These are phyloP conservation scores for Cladosporium sp. DNA, from an alignment of 2,329 filamentous ascomycete genomes.

Conservation along the genomic window DNA sequence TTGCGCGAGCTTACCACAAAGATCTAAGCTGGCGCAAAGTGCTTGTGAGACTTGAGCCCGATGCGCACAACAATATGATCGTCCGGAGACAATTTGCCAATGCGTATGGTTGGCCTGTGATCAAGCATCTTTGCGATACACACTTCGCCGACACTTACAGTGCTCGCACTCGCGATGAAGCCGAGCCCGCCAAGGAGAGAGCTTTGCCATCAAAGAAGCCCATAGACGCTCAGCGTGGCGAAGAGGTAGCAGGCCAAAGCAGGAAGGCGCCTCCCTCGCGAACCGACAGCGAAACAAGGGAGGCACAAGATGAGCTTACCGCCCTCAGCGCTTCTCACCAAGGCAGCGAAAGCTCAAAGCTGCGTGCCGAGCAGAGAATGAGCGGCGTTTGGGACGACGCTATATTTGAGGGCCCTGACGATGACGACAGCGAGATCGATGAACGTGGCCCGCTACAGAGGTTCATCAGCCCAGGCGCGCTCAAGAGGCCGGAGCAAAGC, in stretches of 20 bases:
- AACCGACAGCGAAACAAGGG: constrained; percentile 50
- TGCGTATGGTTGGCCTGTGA: constrained; percentile 94
- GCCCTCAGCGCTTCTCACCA: constrained; percentile 36
- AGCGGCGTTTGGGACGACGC: constrained; percentile 51
- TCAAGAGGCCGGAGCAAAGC: constrained; percentile 28
- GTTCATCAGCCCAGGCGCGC: constrained; percentile 32
- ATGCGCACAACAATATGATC: constrained; percentile 98
- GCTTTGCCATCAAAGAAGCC: constrained; percentile 58
- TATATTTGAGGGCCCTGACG: constrained; percentile 49
- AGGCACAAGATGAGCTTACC: constrained; percentile 45
- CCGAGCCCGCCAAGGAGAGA: constrained; percentile 67
- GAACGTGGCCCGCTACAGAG: constrained; percentile 33
- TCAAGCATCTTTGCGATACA: constrained; percentile 91
- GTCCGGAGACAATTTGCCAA: constrained; percentile 96
- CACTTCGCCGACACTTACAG: constrained; percentile 80
- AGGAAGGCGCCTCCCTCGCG: constrained; percentile 40
- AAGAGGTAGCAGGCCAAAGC: constrained; percentile 42
- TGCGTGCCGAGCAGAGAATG: constrained; percentile 35
- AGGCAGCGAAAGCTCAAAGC: constrained; percentile 29
- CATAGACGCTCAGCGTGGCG: constrained; percentile 51
- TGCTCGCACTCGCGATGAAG: constrained; percentile 65
- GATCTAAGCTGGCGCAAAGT: constrained; percentile 96
- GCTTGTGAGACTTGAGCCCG: constrained; percentile 88
- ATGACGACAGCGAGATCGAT: constrained; percentile 47
- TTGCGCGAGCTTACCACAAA: constrained; percentile 89